Evolutionary conservation across 352 stramenopile genomes (phyloP).

Genomic region (Thraustochytrium striatum): DNA sequence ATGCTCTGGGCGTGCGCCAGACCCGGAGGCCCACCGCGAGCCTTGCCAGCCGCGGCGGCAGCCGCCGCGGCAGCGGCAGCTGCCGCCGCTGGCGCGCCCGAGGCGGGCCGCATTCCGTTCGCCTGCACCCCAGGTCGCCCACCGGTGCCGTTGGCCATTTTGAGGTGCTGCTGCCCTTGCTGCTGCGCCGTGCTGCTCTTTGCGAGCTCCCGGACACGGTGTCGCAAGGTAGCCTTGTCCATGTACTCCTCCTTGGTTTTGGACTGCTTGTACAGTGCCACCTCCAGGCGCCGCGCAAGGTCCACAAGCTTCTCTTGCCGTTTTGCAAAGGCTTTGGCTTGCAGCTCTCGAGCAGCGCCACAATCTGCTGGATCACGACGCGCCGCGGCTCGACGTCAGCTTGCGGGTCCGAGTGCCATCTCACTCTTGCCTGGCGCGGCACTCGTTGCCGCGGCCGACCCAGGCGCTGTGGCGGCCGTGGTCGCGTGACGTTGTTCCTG

Average conservation of each 20-base stretch:
- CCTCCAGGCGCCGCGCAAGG: conserved; percentile 94
- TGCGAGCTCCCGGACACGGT: conserved; percentile 88
- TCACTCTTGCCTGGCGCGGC: not conserved
- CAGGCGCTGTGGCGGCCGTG: not conserved
- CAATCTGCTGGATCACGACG: conserved; percentile 37
- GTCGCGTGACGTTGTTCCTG: not conserved
- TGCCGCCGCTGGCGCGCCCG: not conserved
- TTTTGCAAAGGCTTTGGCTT: conserved; percentile 73
- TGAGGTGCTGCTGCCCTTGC: not conserved
- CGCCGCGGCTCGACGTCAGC: conserved; percentile 33
- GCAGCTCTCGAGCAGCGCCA: conserved; percentile 62
- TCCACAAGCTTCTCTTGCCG: conserved; percentile 92
- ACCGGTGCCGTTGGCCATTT: conserved; percentile 40
- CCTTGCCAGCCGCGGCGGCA: too few species aligned
- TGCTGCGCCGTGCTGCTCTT: conserved; percentile 64
- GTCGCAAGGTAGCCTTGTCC: conserved; percentile 87
- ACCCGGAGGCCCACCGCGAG: too few species aligned
- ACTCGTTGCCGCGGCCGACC: not conserved
- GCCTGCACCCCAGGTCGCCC: conserved; percentile 57
- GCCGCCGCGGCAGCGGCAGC: too few species aligned
- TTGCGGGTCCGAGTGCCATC: conserved; percentile 15
- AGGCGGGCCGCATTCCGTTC: conserved; percentile 19
- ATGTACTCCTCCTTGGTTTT: conserved; percentile 86
- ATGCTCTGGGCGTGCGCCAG: conserved; percentile 51
- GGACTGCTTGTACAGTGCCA: conserved; percentile 88